Percentiles rank a stretch among this genome's conserved stretches.
These are phyloP conservation scores for Crithidia thermophila DNA, from an alignment of 208 protist genomes.

Conservation along the genomic window DNA sequence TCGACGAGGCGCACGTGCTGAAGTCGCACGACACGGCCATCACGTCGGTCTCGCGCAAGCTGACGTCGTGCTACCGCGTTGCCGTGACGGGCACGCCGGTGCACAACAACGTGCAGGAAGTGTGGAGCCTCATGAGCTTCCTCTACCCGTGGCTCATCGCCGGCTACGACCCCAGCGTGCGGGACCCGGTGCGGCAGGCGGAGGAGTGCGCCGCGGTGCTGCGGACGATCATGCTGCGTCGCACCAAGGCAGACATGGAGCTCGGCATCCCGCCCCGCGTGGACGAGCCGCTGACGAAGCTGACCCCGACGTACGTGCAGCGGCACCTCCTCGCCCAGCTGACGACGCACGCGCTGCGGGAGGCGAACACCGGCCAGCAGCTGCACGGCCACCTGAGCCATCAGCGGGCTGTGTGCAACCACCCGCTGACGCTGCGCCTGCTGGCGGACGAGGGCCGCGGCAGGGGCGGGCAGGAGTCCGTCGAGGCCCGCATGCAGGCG, in stretches of 20 bases:
- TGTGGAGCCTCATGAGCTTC: conserved; percentile 97
- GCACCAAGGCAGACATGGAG: conserved; percentile 97
- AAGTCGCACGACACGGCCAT: conserved; percentile 82
- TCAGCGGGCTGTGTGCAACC: conserved; percentile 86
- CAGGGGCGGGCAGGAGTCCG: conserved; percentile 9
- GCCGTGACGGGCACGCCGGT: conserved; percentile 96
- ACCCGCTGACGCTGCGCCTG: conserved; percentile 80
- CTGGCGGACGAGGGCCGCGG: conserved; percentile 47
- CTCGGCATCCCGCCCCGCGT: conserved; percentile 97
- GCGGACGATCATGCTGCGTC: conserved; percentile 93
- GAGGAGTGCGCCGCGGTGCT: conserved; percentile 76
- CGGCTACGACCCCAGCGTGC: conserved; percentile 44
- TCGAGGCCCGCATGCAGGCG: conserved; percentile 49
- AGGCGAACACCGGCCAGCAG: conserved; percentile 24
- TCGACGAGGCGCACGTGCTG: conserved; percentile 98
- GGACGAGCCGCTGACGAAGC: conserved; percentile 74
- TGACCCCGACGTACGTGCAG: conserved; percentile 79
- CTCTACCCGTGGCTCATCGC: conserved; percentile 90
- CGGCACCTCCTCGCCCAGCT: conserved; percentile 69
- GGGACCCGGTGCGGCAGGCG: conserved; percentile 53
- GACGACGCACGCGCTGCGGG: conserved; percentile 58
- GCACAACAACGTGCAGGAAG: conserved; percentile 97
- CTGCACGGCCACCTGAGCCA: conserved; percentile 70
- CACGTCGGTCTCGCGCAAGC: conserved; percentile 58
- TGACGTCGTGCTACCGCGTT: conserved; percentile 80